Evolutionary conservation across 2,329 filamentous ascomycete species (phyloP).

Genomic region (Grosmannia huntii): DNA sequence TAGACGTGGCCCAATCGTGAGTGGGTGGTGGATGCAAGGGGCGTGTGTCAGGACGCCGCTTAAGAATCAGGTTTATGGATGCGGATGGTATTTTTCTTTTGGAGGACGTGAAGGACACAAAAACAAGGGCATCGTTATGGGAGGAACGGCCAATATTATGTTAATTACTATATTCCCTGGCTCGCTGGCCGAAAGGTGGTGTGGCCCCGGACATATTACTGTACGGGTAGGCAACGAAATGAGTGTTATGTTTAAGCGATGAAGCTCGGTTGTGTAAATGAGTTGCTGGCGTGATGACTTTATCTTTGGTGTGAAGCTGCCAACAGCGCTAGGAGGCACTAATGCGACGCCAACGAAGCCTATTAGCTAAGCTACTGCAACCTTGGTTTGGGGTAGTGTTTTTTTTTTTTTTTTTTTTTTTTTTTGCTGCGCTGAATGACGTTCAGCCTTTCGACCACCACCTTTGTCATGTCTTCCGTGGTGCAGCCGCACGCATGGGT

Average conservation of each 20-base stretch:
- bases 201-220: background rate
- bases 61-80: background rate
- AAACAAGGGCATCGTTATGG: background rate
- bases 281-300: too few relatives aligned
- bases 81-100: background rate
- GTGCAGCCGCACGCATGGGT: slow-evolving; percentile 49
- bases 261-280: too few relatives aligned
- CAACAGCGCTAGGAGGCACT: background rate
- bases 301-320: too few relatives aligned
- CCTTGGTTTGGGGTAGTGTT: background rate
- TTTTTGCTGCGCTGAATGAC: background rate
- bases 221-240: background rate
- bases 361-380: background rate
- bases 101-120: background rate
- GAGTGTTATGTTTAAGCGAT: background rate
- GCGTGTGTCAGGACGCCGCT: background rate
- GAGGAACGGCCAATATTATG: background rate
- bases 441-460: background rate
- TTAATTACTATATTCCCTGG: background rate
- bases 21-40: background rate
- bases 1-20: slow-evolving; percentile 11
- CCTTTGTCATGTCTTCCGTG: slow-evolving; percentile 15
- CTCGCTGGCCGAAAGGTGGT: background rate
- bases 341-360: background rate
- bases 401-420: slow-evolving; percentile 2